Base-by-base conservation (phyloP, 139 green algal species). In the Closterium sp. region DNA sequence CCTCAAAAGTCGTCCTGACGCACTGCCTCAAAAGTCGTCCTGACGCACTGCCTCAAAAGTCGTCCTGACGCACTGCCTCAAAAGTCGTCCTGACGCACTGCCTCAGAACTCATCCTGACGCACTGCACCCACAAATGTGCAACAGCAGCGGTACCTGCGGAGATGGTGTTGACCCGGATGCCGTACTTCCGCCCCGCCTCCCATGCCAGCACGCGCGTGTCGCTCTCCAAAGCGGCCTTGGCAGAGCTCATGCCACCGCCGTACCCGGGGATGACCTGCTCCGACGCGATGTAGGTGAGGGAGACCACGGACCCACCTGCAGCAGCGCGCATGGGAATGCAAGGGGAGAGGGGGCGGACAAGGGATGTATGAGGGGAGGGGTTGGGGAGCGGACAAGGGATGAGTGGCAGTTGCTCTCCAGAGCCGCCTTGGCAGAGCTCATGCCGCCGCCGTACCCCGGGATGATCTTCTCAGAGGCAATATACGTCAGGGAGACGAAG, bases 401-500 rank as follows among this genome's bases (percentile, higher is more conserved):
- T 1, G 31, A 31, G 33, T 66, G 31, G 85, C 3, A 9, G 33
- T 66, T 2, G 9, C 95, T 98, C 94, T 99, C 98, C 31, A 99
- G 96, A 0, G 98, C 98, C 88, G 97, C 97, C 96, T 99, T 99
- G 90, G 98, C 98, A 9, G 96, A 97, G 95, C 94, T 97, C 98
- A 99, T 99, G 93, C 98, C 98, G 36, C 98, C 98, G 30, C 98
- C 98, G 94, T 99, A 99, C 92, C 98, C 98, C 33, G 98, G 98
- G 91, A 99, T 98, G 88, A 98, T 96, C 2, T 93, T 91, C 92
- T 98, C 97, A 36, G 96, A 97, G 19, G 98, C 98, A 28, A 98
- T 95, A 95, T 99, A 99, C 30, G 98, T 99, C 8, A 99, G 95
- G n/a, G 96, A 98, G 90, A 99, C 95, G 91, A 94, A 95, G 33